Evolutionary conservation across 208 protist species (phyloP), one percentile per base, ranked within the genome.

Genomic region (Acanthamoeba culbertsoni): DNA sequence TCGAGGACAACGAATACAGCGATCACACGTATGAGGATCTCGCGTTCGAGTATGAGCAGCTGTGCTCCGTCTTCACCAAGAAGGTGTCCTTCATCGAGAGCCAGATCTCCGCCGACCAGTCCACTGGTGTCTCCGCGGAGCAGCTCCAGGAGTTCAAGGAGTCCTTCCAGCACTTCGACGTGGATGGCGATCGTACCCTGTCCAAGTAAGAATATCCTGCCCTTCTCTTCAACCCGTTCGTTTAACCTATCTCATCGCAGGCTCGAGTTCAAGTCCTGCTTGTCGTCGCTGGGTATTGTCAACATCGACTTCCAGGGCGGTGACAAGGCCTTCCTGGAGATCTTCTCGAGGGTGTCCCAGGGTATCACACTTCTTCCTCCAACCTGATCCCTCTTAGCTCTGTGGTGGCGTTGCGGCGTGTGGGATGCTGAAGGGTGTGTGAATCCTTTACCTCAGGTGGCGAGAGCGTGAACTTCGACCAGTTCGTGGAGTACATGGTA

Each of bases 101-200:
- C 88, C 93, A 95, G 62, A 92, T 95, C 43, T 79, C 73, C 59
- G 84, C 62, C 46, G 48, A 93, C 40, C 33, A 75, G 48, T 65
- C 48, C 31, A 65, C 79, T 59, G 79, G 94, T 55, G 73, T 96
- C 26, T 71, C 94, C 0, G 93, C 94, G 31, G 95, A 96, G 68
- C 91, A 96, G 55, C 28, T 96, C n/a, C n/a, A 89, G 84, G 95
- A 96, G 86, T 96, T 96, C 92, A 94, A 94, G 65, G 93, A 94
- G 18, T 94, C 94, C n/a, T 96, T 95, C 88, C 40, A 93, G 10
- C 95, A 96, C 90, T 96, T 96, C 48, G 95, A 96, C 53, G 95
- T 94, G 18, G 86, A 96, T 42, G 82, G 93, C 28, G 82, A 95
- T 46, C 62, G 88, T 33, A 51, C 26, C 43, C 57, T 96, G 12